Evolutionary conservation across 495 filamentous ascomycete species (phyloP).

Genomic region (Lepidopterella palustris): DNA sequence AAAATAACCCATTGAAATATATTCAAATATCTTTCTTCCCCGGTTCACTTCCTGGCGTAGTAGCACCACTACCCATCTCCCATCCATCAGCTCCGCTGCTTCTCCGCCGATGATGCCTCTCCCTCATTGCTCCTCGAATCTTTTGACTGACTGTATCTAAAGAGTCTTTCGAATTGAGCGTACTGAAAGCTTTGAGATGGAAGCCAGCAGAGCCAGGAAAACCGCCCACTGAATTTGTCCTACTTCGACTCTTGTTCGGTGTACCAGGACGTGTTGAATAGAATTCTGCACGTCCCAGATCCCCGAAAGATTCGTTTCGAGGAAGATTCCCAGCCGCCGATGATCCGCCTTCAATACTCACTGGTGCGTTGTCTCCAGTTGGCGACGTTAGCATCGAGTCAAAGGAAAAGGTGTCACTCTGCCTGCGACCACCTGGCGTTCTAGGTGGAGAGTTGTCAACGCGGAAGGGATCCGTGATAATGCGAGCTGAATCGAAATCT

Average conservation of each 20-base stretch:
- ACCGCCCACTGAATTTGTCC: constrained; percentile 57
- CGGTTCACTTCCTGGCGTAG: constrained; percentile 14
- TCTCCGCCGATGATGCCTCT: constrained; percentile 67
- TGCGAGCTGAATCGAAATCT: constrained; percentile 81
- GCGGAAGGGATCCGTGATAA: constrained; percentile 60
- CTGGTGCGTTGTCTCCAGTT: not conserved
- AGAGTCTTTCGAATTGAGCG: constrained; percentile 60
- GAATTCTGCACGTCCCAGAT: constrained; percentile 76
- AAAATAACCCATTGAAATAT: no score
- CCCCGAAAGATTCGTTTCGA: constrained; percentile 85
- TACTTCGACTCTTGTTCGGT: constrained; percentile 61
- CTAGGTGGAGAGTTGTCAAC: constrained; percentile 25
- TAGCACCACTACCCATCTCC: constrained; percentile 29
- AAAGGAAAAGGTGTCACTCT: constrained; percentile 13
- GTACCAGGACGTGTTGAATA: constrained; percentile 80
- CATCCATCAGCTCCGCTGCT: constrained; percentile 54
- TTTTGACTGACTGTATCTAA: constrained; percentile 78
- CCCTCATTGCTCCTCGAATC: constrained; percentile 82
- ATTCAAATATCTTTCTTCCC: constrained; percentile 14
- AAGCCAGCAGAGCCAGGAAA: constrained; percentile 54
- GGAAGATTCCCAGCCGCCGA: constrained; percentile 53
- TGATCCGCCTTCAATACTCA: constrained; percentile 33
- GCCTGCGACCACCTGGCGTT: constrained; percentile 6
- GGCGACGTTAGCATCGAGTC: constrained; percentile 17
- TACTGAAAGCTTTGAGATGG: constrained; percentile 64